Evolutionary conservation across 345 rosid genomes (phyloP).

Genomic region (Camelina hispida): DNA sequence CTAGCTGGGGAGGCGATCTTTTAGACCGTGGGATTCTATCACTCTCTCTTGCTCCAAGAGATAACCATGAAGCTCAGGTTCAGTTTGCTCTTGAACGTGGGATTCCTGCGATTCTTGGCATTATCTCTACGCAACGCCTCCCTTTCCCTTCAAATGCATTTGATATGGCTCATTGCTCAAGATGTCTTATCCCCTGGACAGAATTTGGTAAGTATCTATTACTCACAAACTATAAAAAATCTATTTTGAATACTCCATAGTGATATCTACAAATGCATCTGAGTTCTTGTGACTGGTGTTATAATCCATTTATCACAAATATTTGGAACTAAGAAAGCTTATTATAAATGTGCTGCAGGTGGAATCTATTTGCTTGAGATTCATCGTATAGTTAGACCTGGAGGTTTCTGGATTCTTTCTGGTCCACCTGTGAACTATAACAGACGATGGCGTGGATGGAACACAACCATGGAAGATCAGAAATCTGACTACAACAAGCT

Average conservation of each 20-base stretch:
- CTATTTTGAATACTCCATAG: background rate
- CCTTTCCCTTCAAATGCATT: conserved; percentile 94
- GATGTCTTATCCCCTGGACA: conserved; percentile 99
- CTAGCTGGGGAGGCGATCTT: conserved; percentile 99
- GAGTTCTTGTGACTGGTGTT: background rate
- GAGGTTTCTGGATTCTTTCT: conserved; percentile 97
- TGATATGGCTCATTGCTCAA: conserved; percentile 99
- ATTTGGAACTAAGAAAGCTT: background rate
- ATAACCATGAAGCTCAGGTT: conserved; percentile 99
- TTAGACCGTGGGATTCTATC: conserved; percentile 86
- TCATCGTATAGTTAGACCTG: conserved; percentile 94
- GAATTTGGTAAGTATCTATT: conserved; percentile 74
- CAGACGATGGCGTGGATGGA: conserved; percentile 92
- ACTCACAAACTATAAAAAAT: background rate
- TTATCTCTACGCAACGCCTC: conserved; percentile 93
- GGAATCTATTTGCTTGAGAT: conserved; percentile 93
- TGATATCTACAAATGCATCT: background rate
- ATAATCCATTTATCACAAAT: background rate
- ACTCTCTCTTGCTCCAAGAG: conserved; percentile 98
- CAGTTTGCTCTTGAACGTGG: conserved; percentile 99
- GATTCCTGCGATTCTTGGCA: conserved; percentile 96
- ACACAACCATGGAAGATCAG: conserved; percentile 92
- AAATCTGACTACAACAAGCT: conserved; percentile 83
- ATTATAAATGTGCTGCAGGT: conserved; percentile 53
- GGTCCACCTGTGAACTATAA: conserved; percentile 97